Percentiles rank a stretch among this genome's conserved stretches.
These are phyloP conservation scores for Pholiota molesta DNA, from an alignment of 768 basidiomycete genomes.

Conservation along the genomic window DNA sequence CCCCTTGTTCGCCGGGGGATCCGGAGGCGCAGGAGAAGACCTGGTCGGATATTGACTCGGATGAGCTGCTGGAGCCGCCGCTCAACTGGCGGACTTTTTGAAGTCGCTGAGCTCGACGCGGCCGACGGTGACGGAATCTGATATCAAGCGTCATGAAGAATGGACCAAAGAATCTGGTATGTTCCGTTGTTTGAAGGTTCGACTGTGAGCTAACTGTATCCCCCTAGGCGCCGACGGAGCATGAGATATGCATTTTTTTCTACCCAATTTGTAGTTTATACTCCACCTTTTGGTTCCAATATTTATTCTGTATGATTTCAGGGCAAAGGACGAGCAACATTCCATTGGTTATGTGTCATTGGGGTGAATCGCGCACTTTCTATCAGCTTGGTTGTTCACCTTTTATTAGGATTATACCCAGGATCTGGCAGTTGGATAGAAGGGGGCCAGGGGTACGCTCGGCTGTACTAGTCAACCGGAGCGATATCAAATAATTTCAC, in stretches of 20 bases:
- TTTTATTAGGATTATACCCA: too few species aligned
- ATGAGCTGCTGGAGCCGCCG: slow-evolving; percentile 90
- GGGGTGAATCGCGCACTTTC: too few species aligned
- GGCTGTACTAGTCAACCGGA: too few species aligned
- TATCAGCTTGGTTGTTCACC: too few species aligned
- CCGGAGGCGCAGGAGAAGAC: slow-evolving; percentile 81
- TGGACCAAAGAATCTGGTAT: slow-evolving; percentile 86
- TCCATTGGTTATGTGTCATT: not conserved
- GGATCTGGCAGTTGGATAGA: too few species aligned
- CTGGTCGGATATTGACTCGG: slow-evolving; percentile 87
- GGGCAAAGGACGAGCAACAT: not conserved
- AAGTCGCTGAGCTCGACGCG: slow-evolving; percentile 76
- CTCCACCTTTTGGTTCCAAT: not conserved
- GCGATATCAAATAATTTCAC: too few species aligned
- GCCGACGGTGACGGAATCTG: slow-evolving; percentile 87
- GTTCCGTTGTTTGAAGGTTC: slow-evolving; percentile 24
- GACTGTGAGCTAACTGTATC: not conserved
- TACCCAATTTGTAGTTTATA: not conserved
- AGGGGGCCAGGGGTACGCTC: too few species aligned
- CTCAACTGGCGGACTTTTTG: slow-evolving; percentile 81
- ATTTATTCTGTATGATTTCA: slow-evolving; percentile 2
- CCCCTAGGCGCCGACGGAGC: slow-evolving; percentile 18
- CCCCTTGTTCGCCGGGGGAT: slow-evolving; percentile 96
- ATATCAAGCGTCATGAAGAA: slow-evolving; percentile 81
- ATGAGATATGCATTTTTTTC: slow-evolving; percentile 6